Evolutionary conservation across 495 filamentous ascomycete genomes (phyloP), one percentile per base, ranked within the genome.

Genomic region (Jackrogersella minutella): DNA sequence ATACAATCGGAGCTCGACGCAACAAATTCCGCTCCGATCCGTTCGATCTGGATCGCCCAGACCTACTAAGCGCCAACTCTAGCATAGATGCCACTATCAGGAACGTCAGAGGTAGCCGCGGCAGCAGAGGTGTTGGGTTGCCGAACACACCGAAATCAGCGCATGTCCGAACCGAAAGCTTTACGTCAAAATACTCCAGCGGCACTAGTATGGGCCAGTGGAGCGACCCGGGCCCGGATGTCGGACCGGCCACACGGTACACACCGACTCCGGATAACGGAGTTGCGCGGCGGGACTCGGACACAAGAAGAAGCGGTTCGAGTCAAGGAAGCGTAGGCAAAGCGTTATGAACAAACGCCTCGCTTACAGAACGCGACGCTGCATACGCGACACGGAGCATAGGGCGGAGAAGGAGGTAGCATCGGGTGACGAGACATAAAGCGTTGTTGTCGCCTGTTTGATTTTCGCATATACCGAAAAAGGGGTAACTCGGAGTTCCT

Each of bases 1-100:
- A 62, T 9, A 73, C 73, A 2, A 64, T 76, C 19, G 64, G 70
- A 3, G 73, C 71, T 5, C 69, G 74, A 8, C 73, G 79, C 59
- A 80, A 79, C 51, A 85, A 83, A 57, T 83, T 82, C 69, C 86
- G 87, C 57, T 89, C 87, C 13, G 85, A 90, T 52, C 87, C 87
- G 0, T 90, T 89, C 63, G 88, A 90, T 65, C 75, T 90, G 1
- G 86, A 89, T 50, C 75, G 80, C 22, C 84, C 85, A 11, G 81
- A 83, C 57, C 73, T 84, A 3, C 68, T 81, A 31, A 67, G 69
- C 41, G 71, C 59, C 10, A 68, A 66, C 22, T 68, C 50, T 52
- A 65, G 71, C 46, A 65, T 54, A 13, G 63, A 53, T 7, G 47
- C 21, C 4, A 36, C 56, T 8, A 39, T 51, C 26, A 19, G 61